Base-by-base conservation (phyloP, 225 moss, liverwort and hornwort genomes). In the Physcomitrium patens region DNA sequence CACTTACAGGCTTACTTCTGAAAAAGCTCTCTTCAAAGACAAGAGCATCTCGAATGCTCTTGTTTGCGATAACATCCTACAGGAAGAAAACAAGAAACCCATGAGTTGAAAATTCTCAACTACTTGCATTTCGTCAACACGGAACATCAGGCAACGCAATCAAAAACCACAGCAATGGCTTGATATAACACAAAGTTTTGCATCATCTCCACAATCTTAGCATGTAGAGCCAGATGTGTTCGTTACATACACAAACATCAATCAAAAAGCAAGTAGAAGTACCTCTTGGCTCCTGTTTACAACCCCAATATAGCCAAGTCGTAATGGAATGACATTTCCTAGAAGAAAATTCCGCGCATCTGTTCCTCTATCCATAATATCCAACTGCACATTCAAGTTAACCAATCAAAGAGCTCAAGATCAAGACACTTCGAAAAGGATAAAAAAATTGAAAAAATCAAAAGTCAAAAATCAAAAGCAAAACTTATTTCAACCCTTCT, bases 211-310 rank as follows among this genome's bases (percentile, higher is more conserved):
- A 26, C 42, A 8, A 50, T 23, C 49, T 67, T 13, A 61, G 70
- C 50, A 74, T 18, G 60, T 67, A 37, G n/a, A 74, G 48, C 46
- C 31, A 44, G 45, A 66, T n/a, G 49, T 37, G 61, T 65, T 37
- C 27, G 54, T 27, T 17, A 24, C 47, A 16, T 54, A 37, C 31
- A 37, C 11, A 37, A 53, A 31, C 52, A 68, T 19, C 54, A 77
- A 56, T 49, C 66, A 65, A 50, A 27, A 73, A 76, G 80, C 73
- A 66, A 60, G 69, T 49, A 70, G 53, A 52, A 18, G 49, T 85
- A 96, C 96, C 94, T 97, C 97, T 85, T 97, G 97, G 74, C 97
- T 94, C 75, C 97, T 93, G 77, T 97, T 97, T 45, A 97, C 94
- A 76, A 97, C 97, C 58, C 97, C 97, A 77, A 97, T 79, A 68